Evolutionary conservation across 2,329 filamentous ascomycete genomes (phyloP).

Genomic region (Alternaria solani): DNA sequence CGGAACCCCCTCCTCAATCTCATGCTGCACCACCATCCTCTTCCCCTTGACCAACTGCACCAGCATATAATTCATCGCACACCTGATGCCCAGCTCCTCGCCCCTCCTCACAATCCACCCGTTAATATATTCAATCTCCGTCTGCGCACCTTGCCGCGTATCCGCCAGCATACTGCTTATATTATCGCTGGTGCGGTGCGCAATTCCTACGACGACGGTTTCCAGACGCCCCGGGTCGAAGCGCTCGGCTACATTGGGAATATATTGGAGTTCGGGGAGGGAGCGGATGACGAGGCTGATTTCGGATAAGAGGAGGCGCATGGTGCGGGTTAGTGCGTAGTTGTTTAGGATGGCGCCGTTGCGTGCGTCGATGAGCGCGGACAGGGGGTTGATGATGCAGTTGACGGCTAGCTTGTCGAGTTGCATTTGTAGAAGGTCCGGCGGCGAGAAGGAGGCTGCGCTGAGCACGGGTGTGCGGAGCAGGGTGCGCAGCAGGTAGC

Average conservation of each 20-base stretch:
- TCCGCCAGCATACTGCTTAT: constrained; percentile 73
- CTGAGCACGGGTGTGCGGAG: constrained; percentile 69
- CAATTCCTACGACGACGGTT: constrained; percentile 64
- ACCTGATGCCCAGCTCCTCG: constrained; percentile 74
- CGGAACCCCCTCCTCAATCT: constrained; percentile 53
- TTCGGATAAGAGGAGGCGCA: constrained; percentile 77
- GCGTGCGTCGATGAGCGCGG: constrained; percentile 76
- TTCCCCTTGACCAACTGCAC: constrained; percentile 78
- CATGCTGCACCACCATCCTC: constrained; percentile 56
- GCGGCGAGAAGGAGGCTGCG: constrained; percentile 65
- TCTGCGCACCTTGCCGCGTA: constrained; percentile 66
- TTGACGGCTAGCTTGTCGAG: constrained; percentile 80
- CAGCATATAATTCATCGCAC: constrained; percentile 76
- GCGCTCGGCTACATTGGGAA: constrained; percentile 66
- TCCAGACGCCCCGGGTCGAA: constrained; percentile 70
- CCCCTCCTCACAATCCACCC: constrained; percentile 84
- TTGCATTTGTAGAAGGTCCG: constrained; percentile 74
- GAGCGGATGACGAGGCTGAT: constrained; percentile 73
- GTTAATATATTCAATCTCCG: constrained; percentile 85
- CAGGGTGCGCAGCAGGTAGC: constrained; percentile 71
- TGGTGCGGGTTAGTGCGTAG: constrained; percentile 68
- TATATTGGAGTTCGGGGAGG: constrained; percentile 75
- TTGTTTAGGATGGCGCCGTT: constrained; percentile 78
- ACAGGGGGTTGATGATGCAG: constrained; percentile 80
- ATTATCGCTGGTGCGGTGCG: constrained; percentile 63